Evolutionary conservation across 176 grass and related monocot species (phyloP).

Genomic region (Dendrocalamus sinicus): DNA sequence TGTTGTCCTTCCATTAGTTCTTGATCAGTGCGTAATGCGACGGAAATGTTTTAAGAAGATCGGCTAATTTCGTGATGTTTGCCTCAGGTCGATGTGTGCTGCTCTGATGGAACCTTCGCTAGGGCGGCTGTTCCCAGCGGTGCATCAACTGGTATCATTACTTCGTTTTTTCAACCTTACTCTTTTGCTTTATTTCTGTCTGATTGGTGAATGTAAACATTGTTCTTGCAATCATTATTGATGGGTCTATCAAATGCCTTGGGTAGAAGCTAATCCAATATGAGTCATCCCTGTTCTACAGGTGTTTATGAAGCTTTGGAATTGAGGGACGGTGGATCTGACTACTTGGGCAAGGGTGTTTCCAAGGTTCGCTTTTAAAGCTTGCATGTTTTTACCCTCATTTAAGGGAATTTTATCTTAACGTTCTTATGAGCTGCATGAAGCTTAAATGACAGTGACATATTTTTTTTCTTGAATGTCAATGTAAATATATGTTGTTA

Average conservation of each 20-base stretch:
- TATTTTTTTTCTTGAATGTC: not conserved
- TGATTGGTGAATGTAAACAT: not conserved
- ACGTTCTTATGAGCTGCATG: no score
- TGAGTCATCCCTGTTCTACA: constrained; percentile 12
- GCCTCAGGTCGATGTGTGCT: constrained; percentile 67
- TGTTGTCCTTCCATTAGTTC: not conserved
- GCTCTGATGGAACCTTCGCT: constrained; percentile 60
- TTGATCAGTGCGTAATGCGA: not conserved
- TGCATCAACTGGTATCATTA: constrained; percentile 68
- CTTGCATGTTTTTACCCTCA: no score
- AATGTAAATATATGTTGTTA: not conserved
- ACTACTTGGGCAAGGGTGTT: constrained; percentile 84
- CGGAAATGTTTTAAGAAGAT: not conserved
- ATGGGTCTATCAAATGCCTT: not conserved
- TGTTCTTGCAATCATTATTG: not conserved
- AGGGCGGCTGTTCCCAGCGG: constrained; percentile 87
- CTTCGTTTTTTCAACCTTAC: not conserved
- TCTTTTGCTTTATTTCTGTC: not conserved
- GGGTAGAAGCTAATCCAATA: not conserved
- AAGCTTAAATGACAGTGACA: no score
- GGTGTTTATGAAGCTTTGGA: constrained; percentile 87
- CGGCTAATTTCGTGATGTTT: not conserved
- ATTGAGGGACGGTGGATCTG: constrained; percentile 81
- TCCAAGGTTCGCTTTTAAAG: constrained; percentile 54
- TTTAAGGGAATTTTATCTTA: no score